Evolutionary conservation across 2,329 filamentous ascomycete genomes (phyloP).

Genomic region (Ceratocystis colombiana): DNA sequence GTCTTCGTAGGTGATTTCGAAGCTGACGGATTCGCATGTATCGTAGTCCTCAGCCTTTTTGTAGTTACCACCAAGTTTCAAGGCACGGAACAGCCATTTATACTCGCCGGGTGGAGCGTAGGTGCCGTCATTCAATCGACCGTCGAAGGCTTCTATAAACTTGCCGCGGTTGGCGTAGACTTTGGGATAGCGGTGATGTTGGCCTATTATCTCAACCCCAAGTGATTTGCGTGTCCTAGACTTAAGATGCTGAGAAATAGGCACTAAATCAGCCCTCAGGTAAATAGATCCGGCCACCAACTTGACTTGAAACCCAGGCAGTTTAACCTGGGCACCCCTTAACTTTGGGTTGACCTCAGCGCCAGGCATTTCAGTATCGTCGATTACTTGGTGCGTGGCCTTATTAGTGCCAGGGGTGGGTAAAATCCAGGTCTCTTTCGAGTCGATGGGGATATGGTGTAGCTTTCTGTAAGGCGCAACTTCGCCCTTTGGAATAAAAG

Average conservation of each 20-base stretch:
- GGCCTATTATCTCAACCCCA: constrained; percentile 37
- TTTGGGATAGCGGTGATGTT: constrained; percentile 37
- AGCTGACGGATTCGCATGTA: constrained; percentile 34
- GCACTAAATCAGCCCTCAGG: constrained; percentile 34
- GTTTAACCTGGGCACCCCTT: constrained; percentile 25
- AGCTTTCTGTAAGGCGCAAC: constrained; percentile 24
- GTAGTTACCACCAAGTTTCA: constrained; percentile 44
- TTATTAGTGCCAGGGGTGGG: constrained; percentile 18
- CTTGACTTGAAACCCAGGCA: constrained; percentile 33
- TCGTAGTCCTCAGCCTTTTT: constrained; percentile 41
- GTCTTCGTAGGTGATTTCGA: constrained; percentile 38
- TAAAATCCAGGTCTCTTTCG: constrained; percentile 31
- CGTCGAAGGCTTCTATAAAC: constrained; percentile 36
- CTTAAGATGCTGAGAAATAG: background rate
- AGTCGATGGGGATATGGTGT: constrained; percentile 31
- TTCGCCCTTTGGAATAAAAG: constrained; percentile 30
- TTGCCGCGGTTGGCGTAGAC: constrained; percentile 29
- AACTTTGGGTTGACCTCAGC: background rate
- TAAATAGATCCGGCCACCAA: constrained; percentile 36
- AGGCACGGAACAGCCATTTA: constrained; percentile 40
- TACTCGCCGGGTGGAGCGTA: constrained; percentile 43
- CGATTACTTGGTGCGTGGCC: background rate
- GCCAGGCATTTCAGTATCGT: constrained; percentile 30
- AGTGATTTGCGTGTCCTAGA: constrained; percentile 29
- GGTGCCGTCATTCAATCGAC: constrained; percentile 38